Evolutionary conservation across 1,139 yeast genomes (phyloP).

Genomic region (Pichia inconspicua): DNA sequence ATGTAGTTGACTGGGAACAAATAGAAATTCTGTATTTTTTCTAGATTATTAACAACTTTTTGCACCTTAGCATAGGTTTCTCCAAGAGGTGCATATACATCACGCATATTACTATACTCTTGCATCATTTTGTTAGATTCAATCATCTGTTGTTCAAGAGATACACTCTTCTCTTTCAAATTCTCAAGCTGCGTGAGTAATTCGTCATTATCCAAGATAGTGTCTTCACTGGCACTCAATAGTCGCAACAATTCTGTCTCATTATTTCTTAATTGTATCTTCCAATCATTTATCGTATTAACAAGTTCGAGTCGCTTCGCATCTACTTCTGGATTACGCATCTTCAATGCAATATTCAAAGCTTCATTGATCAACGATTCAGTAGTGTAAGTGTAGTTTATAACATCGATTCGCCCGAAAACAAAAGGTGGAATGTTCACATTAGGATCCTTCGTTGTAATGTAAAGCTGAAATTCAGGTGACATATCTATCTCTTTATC

Average conservation of each 20-base stretch:
- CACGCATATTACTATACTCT: slow-evolving; percentile 43
- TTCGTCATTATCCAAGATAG: slow-evolving; percentile 59
- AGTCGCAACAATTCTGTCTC: slow-evolving; percentile 58
- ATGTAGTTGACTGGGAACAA: slow-evolving; percentile 49
- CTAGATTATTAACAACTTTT: slow-evolving; percentile 37
- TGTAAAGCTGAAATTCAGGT: slow-evolving; percentile 49
- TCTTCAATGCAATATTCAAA: slow-evolving; percentile 47
- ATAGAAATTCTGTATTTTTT: slow-evolving; percentile 43
- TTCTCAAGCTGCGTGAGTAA: slow-evolving; percentile 54
- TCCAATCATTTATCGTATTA: slow-evolving; percentile 46
- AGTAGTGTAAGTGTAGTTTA: slow-evolving; percentile 67
- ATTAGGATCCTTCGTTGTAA: slow-evolving; percentile 56
- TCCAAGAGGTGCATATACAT: slow-evolving; percentile 47
- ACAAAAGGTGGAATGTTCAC: slow-evolving; percentile 46
- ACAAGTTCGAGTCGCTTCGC: slow-evolving; percentile 49
- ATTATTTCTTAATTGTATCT: slow-evolving; percentile 43
- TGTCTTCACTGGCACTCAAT: slow-evolving; percentile 51
- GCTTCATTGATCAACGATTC: slow-evolving; percentile 60
- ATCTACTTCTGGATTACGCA: slow-evolving; percentile 63
- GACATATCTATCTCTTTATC: slow-evolving; percentile 61
- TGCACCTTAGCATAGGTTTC: slow-evolving; percentile 45
- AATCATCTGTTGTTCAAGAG: slow-evolving; percentile 44
- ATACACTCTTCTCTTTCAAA: slow-evolving; percentile 55
- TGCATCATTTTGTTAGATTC: slow-evolving; percentile 50
- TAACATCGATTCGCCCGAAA: slow-evolving; percentile 49